These are phyloP conservation scores for Myochromella boudieri DNA, from an alignment of 768 basidiomycete genomes.

Conservation along the genomic window DNA sequence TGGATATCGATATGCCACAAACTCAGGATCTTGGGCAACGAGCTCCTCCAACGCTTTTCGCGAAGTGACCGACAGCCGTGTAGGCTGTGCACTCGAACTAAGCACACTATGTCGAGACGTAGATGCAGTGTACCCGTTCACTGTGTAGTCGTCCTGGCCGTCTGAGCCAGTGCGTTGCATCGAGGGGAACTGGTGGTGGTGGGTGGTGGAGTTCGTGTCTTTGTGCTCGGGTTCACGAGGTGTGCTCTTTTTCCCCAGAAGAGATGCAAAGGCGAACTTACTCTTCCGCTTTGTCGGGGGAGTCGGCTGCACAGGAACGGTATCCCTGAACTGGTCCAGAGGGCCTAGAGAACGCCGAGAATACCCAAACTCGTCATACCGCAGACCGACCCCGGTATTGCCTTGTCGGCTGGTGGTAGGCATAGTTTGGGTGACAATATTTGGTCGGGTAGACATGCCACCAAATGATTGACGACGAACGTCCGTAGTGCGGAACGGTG, in stretches of 20 bases:
- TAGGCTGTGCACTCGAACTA: conserved; percentile 34
- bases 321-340: conserved; percentile 35
- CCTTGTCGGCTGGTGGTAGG: conserved; percentile 33
- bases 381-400: conserved; percentile 38
- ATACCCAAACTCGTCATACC: conserved; percentile 73
- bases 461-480: conserved; percentile 74
- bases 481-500: conserved; percentile 60
- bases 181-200: conserved; percentile 50
- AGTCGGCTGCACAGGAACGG: conserved; percentile 19
- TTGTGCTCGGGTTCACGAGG: conserved; percentile 30
- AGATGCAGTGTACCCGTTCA: conserved; percentile 47
- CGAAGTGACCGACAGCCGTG: conserved; percentile 63
- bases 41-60: conserved; percentile 75
- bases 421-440: conserved; percentile 49
- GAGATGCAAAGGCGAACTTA: conserved; percentile 64
- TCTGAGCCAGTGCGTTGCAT: conserved; percentile 45
- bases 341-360: conserved; percentile 61
- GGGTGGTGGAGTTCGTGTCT: conserved; percentile 32
- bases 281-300: conserved; percentile 63
- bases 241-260: conserved; percentile 59
- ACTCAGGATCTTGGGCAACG: conserved; percentile 83
- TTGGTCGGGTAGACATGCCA: conserved; percentile 61
- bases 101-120: conserved; percentile 51
- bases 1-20: conserved; percentile 86
- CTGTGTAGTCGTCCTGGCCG: conserved; percentile 46